A percentile compares a stretch with the other conserved stretches of the same genome.
Conservation (phyloP, 108 stramenopile genomes). For the Aurantiochytrium sp. region DNA sequence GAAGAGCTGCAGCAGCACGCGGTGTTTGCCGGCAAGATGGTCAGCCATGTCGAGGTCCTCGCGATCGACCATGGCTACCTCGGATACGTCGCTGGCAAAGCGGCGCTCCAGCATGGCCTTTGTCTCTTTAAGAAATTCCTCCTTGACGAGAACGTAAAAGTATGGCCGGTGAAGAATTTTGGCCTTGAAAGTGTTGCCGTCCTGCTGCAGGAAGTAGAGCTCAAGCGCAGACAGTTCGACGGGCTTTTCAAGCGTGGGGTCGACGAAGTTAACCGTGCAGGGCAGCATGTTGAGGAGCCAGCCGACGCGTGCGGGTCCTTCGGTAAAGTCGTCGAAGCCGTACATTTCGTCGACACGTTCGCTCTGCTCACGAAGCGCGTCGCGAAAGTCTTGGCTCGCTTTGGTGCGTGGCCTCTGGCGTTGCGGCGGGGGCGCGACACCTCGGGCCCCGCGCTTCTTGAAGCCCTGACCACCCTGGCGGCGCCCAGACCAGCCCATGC, state of each 20-base stretch:
- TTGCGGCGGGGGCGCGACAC: not conserved
- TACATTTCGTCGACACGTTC: conserved; percentile 10
- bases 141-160: conserved; percentile 66
- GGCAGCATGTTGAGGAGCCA: conserved; percentile 84
- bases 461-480: not conserved
- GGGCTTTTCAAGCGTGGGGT: conserved; percentile 25
- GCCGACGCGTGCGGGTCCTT: conserved; percentile 32
- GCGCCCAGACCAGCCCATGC: not conserved
- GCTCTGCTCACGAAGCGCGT: not conserved
- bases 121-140: not conserved
- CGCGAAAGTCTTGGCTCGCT: not conserved
- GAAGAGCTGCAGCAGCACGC: conserved; percentile 52
- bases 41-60: conserved; percentile 62
- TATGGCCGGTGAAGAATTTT: conserved; percentile 79
- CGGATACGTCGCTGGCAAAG: conserved; percentile 33
- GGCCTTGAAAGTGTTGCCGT: conserved; percentile 71
- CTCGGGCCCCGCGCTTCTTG: not conserved
- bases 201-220: conserved; percentile 73
- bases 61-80: conserved; percentile 33
- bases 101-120: conserved; percentile 26
- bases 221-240: conserved; percentile 67
- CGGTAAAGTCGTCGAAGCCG: not conserved
- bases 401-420: not conserved
- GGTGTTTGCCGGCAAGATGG: conserved; percentile 54
- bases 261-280: conserved; percentile 61